A percentile compares a stretch with the other conserved stretches of the same genome.
Evolutionary conservation across 495 filamentous ascomycete species (phyloP).

Genomic region (Eremomyces bilateralis): DNA sequence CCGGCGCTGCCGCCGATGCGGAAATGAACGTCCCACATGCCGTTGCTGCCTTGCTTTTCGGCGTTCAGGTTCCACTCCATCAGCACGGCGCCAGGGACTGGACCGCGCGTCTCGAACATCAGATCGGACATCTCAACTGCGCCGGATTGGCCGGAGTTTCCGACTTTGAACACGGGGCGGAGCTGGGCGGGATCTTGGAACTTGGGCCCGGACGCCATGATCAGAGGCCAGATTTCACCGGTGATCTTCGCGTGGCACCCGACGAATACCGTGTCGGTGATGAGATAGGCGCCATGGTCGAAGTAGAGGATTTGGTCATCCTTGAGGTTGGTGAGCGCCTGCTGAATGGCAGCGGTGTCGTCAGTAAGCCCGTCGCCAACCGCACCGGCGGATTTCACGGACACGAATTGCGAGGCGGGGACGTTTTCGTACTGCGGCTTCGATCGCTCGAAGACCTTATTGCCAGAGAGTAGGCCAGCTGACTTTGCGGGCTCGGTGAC

Average conservation of each 20-base stretch:
- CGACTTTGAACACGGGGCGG: constrained; percentile 41
- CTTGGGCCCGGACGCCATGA: constrained; percentile 36
- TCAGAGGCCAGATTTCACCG: constrained; percentile 36
- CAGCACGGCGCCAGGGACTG: constrained; percentile 46
- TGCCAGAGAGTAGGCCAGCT: constrained; percentile 18
- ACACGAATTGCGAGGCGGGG: constrained; percentile 32
- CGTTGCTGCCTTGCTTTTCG: constrained; percentile 18
- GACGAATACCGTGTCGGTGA: constrained; percentile 20
- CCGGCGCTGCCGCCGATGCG: constrained; percentile 24
- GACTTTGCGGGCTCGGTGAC: constrained; percentile 21
- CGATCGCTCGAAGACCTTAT: constrained; percentile 39
- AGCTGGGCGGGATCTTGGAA: constrained; percentile 40
- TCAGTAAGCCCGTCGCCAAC: constrained; percentile 51
- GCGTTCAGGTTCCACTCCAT: constrained; percentile 50
- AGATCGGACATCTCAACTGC: constrained; percentile 36
- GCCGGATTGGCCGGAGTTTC: constrained; percentile 30
- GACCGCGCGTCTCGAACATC: constrained; percentile 37
- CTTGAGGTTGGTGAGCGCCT: constrained; percentile 21
- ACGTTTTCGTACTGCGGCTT: constrained; percentile 43
- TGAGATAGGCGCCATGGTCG: constrained; percentile 20
- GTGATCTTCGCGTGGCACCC: constrained; percentile 18
- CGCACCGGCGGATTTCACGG: constrained; percentile 34
- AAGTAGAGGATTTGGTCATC: constrained; percentile 26
- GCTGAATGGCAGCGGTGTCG: constrained; percentile 32
- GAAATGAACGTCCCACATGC: constrained; percentile 26